These are phyloP conservation scores for Fraxinus albicans DNA, from an alignment of 305 asterid genomes.

Conservation along the genomic window DNA sequence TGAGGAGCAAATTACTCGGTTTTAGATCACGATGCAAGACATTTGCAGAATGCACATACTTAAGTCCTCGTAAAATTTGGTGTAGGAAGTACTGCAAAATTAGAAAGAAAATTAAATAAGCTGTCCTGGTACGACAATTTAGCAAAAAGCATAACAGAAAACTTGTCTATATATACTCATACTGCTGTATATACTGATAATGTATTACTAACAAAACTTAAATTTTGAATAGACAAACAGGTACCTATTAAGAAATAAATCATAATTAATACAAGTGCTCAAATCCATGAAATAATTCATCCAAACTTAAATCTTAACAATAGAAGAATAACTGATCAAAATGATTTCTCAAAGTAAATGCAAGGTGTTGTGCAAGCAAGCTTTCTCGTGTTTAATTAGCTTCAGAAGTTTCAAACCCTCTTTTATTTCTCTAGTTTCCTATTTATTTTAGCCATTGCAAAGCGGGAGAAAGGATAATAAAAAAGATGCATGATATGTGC, in stretches of 20 bases:
- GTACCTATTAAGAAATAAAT: neutral
- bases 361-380: neutral
- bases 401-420: neutral
- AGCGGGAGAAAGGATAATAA: neutral
- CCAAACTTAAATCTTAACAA: neutral
- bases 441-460: neutral
- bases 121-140: neutral
- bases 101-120: slow-evolving; percentile 16
- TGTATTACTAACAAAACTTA: neutral
- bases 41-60: slow-evolving; percentile 82
- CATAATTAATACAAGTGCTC: neutral
- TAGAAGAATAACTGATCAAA: neutral
- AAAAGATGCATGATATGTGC: neutral
- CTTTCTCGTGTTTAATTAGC: neutral
- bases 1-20: slow-evolving; percentile 83
- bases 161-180: neutral
- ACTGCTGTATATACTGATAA: neutral
- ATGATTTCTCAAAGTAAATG: neutral
- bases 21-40: slow-evolving; percentile 92
- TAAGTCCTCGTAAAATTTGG: slow-evolving; percentile 86
- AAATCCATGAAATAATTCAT: neutral
- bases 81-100: slow-evolving; percentile 79
- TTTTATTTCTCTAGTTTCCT: neutral
- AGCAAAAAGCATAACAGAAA: neutral
- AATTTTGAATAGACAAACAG: neutral